These are phyloP conservation scores for Podaxis sp. DNA, from an alignment of 768 basidiomycete genomes.

Conservation along the genomic window DNA sequence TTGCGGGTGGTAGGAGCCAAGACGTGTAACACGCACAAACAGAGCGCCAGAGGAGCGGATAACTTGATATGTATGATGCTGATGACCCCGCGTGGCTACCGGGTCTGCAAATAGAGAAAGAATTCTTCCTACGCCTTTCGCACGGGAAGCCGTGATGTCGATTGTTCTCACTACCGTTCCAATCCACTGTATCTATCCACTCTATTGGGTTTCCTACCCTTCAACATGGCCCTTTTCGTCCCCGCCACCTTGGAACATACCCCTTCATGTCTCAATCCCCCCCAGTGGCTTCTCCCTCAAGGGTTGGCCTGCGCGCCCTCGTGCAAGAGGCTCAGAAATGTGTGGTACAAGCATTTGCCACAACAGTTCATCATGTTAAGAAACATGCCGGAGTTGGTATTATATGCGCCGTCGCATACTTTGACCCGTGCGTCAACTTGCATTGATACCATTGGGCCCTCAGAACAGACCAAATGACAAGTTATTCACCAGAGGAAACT, in stretches of 20 bases:
- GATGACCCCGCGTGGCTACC: constrained; percentile 4
- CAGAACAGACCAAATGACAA: not conserved
- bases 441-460: not conserved
- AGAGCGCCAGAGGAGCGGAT: not conserved
- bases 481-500: constrained; percentile 54
- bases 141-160: constrained; percentile 31
- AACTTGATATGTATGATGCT: not conserved
- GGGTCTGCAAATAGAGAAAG: constrained; percentile 7
- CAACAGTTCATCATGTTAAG: constrained; percentile 27
- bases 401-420: constrained; percentile 73
- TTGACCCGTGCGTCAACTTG: constrained; percentile 56
- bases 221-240: constrained; percentile 28
- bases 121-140: constrained; percentile 19
- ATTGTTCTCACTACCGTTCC: not conserved
- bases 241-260: constrained; percentile 19
- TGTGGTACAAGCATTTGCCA: constrained; percentile 16
- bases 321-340: constrained; percentile 7
- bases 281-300: constrained; percentile 11
- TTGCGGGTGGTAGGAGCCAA: constrained; percentile 19
- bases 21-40: not conserved
- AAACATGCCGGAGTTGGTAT: constrained; percentile 66
- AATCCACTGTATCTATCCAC: constrained; percentile 25
- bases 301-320: not conserved
- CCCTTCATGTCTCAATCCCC: constrained; percentile 21
- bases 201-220: constrained; percentile 31